These are phyloP conservation scores for Penicillium olsonii DNA, from an alignment of 2,329 filamentous ascomycete genomes.

Conservation along the genomic window DNA sequence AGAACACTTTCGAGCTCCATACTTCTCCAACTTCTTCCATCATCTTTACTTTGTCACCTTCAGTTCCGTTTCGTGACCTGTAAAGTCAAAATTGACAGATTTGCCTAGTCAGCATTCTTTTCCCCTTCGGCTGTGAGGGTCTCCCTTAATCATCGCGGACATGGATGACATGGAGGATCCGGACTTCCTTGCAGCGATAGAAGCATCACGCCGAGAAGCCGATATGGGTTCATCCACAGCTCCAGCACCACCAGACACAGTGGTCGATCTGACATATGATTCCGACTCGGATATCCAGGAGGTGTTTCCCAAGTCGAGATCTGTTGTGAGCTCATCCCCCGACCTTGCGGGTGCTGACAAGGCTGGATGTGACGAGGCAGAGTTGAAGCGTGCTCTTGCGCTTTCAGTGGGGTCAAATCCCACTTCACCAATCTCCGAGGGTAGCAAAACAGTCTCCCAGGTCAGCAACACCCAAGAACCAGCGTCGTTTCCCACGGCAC, in stretches of 20 bases:
- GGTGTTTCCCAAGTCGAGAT: slow-evolving; percentile 30
- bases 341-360: slow-evolving; percentile 20
- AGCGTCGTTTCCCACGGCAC: not conserved
- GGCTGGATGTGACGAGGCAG: slow-evolving; percentile 33
- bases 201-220: slow-evolving; percentile 23
- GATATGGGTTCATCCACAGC: not conserved
- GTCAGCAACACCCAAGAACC: not conserved
- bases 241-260: slow-evolving; percentile 1
- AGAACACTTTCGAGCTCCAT: not conserved
- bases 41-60: not conserved
- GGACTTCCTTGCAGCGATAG: slow-evolving; percentile 24
- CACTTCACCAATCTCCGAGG: not conserved
- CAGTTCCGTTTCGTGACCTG: not conserved
- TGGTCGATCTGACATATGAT: slow-evolving; percentile 39
- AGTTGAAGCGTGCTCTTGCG: slow-evolving; percentile 38
- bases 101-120: not conserved
- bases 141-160: not conserved
- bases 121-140: too few relatives aligned
- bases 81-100: not conserved
- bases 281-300: slow-evolving; percentile 29
- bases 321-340: slow-evolving; percentile 24
- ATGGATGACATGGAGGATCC: slow-evolving; percentile 15
- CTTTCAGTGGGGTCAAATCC: slow-evolving; percentile 32
- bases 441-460: not conserved
- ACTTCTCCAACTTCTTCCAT: slow-evolving; percentile 2